These are phyloP conservation scores for Phoma sp. DNA, from an alignment of 2,329 filamentous ascomycete species.

Conservation along the genomic window DNA sequence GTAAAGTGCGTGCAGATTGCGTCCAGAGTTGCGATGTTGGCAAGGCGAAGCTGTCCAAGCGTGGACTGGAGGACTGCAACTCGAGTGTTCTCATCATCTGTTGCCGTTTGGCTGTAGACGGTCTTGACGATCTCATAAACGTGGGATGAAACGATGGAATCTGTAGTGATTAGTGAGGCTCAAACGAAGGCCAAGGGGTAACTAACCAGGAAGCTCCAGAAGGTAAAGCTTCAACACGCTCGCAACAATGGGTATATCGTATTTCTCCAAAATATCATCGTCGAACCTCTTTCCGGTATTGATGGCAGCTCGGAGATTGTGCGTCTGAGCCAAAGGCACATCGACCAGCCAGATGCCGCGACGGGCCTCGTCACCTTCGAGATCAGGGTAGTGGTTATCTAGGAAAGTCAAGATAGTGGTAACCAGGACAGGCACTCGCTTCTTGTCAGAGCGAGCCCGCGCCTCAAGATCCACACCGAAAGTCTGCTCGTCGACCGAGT, in stretches of 20 bases:
- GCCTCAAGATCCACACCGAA: conserved; percentile 99
- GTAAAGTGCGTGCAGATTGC: conserved; percentile 98
- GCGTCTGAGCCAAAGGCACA: conserved; percentile 82
- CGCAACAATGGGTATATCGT: conserved; percentile 92
- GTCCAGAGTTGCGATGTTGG: conserved; percentile 98
- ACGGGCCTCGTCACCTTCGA: conserved; percentile 93
- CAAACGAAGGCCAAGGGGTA: neutral
- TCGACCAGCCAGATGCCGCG: conserved; percentile 94
- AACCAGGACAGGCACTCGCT: conserved; percentile 89
- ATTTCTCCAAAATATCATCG: conserved; percentile 79
- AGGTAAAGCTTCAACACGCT: conserved; percentile 93
- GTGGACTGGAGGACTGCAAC: conserved; percentile 94
- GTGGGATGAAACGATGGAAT: conserved; percentile 97
- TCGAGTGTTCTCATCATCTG: conserved; percentile 73
- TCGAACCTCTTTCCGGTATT: conserved; percentile 86
- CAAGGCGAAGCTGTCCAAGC: conserved; percentile 88
- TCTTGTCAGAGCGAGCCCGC: conserved; percentile 88
- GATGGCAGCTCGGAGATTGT: conserved; percentile 79
- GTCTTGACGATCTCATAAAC: conserved; percentile 99
- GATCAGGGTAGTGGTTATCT: conserved; percentile 94
- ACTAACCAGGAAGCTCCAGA: conserved; percentile 86
- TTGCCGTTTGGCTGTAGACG: conserved; percentile 86
- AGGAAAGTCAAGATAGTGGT: conserved; percentile 94
- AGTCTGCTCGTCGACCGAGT: conserved; percentile 94
- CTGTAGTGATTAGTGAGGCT: conserved; percentile 54